Percentiles rank a stretch among this genome's conserved stretches.
Evolutionary conservation across 202 grass and related monocot species (phyloP).

Genomic region (Brachypodium distachyon): DNA sequence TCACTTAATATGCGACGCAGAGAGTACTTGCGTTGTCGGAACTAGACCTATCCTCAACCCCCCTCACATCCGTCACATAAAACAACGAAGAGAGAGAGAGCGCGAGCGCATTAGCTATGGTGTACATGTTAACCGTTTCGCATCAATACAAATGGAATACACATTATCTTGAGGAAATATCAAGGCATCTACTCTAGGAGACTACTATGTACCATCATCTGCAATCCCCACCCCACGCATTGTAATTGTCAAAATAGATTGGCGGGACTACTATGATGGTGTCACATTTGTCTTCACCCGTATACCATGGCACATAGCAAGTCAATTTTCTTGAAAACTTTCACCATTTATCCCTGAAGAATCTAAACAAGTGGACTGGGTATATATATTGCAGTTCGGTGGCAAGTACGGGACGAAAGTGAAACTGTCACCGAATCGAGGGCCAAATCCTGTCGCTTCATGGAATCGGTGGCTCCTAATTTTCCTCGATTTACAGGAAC

Average conservation of each 20-base stretch:
- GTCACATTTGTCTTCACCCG: neutral
- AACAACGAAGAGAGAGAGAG: no score
- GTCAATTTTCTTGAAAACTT: neutral
- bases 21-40: no score
- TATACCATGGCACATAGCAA: neutral
- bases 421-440: conserved; percentile 20
- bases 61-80: no score
- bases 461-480: conserved; percentile 16
- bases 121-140: no score
- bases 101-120: no score
- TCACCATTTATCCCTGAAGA: neutral
- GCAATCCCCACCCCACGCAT: neutral
- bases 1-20: no score
- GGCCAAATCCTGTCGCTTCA: neutral
- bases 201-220: neutral
- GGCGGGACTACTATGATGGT: neutral
- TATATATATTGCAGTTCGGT: neutral
- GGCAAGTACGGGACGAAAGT: conserved; percentile 9
- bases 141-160: no score
- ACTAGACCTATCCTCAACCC: no score
- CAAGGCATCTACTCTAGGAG: no score
- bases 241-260: neutral
- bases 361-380: neutral
- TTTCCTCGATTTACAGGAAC: neutral
- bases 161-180: no score